phyloP scores from a whole-genome alignment of 148 eudicot species.

The Amaranthus hypochondriacus region DNA sequence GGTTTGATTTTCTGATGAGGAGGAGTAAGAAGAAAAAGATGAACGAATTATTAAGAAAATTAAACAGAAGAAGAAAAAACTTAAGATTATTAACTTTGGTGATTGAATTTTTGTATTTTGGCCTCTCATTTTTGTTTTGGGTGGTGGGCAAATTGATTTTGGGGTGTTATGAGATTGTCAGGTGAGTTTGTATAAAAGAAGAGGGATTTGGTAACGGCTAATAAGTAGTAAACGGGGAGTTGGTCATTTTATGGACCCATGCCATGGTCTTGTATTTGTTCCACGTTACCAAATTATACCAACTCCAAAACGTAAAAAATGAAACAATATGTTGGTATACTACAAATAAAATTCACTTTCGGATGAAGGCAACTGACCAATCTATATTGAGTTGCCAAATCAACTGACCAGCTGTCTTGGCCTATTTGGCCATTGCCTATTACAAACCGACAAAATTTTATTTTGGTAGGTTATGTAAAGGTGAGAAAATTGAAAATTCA shows the following conservation, averaged over 20 bases:
- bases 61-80: constrained; percentile 1
- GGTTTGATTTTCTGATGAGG: background rate
- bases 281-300: background rate
- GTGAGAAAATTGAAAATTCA: no score
- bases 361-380: no score
- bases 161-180: background rate
- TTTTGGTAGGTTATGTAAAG: no score
- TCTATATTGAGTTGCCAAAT: no score
- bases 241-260: background rate
- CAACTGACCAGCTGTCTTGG: no score
- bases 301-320: no score
- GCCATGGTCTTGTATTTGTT: background rate
- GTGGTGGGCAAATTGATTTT: background rate
- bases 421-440: no score
- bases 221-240: background rate
- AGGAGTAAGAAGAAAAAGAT: constrained; percentile 2
- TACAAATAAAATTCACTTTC: no score
- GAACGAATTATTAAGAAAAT: constrained; percentile 17
- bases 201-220: no score
- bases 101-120: constrained; percentile 9
- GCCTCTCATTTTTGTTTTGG: constrained; percentile 10
- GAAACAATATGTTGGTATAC: no score
- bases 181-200: no score
- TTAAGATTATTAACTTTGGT: constrained; percentile 7
- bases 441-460: no score